Evolutionary conservation across 2,329 filamentous ascomycete species (phyloP), one percentile per base, ranked within the genome.

Genomic region (Colletotrichum sp.): DNA sequence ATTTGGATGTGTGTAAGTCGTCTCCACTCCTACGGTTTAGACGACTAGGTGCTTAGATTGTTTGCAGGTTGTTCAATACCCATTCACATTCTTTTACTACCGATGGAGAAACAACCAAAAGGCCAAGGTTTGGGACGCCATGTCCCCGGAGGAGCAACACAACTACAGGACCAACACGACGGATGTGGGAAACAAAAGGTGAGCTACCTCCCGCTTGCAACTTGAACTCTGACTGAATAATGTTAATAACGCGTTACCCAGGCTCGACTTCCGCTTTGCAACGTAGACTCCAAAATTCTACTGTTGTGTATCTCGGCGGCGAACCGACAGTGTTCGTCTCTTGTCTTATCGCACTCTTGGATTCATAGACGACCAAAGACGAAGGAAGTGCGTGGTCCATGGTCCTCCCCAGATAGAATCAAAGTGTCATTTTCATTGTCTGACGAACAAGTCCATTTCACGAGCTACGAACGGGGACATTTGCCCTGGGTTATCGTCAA

Each of bases 111-210:
- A 87, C 72, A 80, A 79, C 13, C 79, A 79, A 39, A 85, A 85
- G 68, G 83, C 83, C 24, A 83, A 82, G 76, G 81, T 78, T 66
- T 87, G 85, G 85, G 83, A 85, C 52, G 79, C 80, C 3, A 83
- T 86, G 82, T 84, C 81, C 6, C 79, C 81, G 2, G 85, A 87
- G 68, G 82, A 88, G 77, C 86, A 86, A 66, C 81, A 84, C 10
- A 72, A 82, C 1, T 89, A 89, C 77, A 80, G 87, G 8, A 83
- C 80, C n/a, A 88, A 84, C 1, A 88, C 87, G 0, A 85, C 81
- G 3, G 86, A 89, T 71, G 78, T 86, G 65, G 87, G 87, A 8
- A 88, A 88, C 65, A 88, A 86, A 80, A 85, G 85, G 86, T 82
- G 57, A 78, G 79, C 26, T 66, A 16, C n/a, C 39, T 16, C 49